Conservation (phyloP, 2,329 filamentous ascomycete species). For the Cytospora chrysosperma region DNA sequence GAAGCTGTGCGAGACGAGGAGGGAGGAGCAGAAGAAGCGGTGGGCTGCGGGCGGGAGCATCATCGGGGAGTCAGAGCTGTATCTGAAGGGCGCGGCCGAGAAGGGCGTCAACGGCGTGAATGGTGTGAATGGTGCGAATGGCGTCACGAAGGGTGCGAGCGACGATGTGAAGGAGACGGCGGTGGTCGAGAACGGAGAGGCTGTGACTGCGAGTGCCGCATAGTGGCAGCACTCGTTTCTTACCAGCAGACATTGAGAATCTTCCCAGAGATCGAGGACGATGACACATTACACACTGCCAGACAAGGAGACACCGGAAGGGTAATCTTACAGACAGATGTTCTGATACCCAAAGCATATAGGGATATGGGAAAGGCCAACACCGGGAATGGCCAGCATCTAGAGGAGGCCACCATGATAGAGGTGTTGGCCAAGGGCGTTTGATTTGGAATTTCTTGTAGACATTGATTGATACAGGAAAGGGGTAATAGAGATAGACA, state of each 20-base stretch:
- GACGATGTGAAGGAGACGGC: slow-evolving; percentile 18
- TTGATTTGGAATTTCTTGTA: background rate
- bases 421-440: background rate
- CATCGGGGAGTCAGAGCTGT: slow-evolving; percentile 84
- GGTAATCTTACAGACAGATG: background rate
- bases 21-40: slow-evolving; percentile 60
- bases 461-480: background rate
- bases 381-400: too few species aligned
- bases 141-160: slow-evolving; percentile 14
- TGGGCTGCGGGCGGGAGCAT: slow-evolving; percentile 80
- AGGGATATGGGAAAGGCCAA: too few species aligned
- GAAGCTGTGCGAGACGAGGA: slow-evolving; percentile 65
- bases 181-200: slow-evolving; percentile 9
- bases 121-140: slow-evolving; percentile 15
- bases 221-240: background rate
- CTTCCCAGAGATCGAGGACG: background rate
- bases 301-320: background rate
- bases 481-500: slow-evolving; percentile 14
- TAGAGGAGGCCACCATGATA: too few species aligned
- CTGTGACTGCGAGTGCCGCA: slow-evolving; percentile 1
- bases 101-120: slow-evolving; percentile 11
- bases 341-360: too few species aligned
- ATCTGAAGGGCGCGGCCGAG: slow-evolving; percentile 62
- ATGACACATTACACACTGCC: background rate
- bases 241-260: background rate